A percentile compares a stretch with the other conserved stretches of the same genome.
These are phyloP conservation scores for Leucocoprinus sp. DNA, from an alignment of 768 basidiomycete species.

Conservation along the genomic window DNA sequence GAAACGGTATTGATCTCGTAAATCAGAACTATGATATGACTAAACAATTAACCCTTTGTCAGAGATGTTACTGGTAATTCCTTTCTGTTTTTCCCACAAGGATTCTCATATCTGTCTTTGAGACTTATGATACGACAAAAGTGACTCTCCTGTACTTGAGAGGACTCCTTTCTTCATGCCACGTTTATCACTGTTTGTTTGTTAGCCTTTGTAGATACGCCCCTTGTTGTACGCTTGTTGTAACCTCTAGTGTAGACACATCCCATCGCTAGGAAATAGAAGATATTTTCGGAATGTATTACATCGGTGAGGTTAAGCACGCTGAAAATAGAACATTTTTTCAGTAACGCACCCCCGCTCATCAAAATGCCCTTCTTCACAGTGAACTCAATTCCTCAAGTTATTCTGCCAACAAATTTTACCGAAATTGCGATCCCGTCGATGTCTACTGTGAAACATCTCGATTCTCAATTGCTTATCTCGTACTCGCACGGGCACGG, in stretches of 20 bases:
- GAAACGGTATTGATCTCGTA: slow-evolving; percentile 87
- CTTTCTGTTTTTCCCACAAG: slow-evolving; percentile 12
- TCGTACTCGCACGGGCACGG: background rate
- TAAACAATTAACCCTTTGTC: slow-evolving; percentile 3
- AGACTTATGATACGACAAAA: slow-evolving; percentile 92
- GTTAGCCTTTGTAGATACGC: slow-evolving; percentile 65
- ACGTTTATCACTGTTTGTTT: too few species aligned
- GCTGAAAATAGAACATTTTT: slow-evolving; percentile 68
- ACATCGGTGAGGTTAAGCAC: slow-evolving; percentile 54
- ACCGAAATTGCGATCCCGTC: too few species aligned
- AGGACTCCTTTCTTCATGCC: slow-evolving; percentile 83
- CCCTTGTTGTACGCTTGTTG: slow-evolving; percentile 87
- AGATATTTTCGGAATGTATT: slow-evolving; percentile 24
- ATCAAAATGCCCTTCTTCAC: too few species aligned
- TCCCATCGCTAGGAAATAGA: slow-evolving; percentile 52
- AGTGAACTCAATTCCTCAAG: slow-evolving; percentile 59
- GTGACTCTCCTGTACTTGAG: slow-evolving; percentile 69
- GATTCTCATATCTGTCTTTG: too few species aligned
- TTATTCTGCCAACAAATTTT: too few species aligned
- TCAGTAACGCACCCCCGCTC: slow-evolving; percentile 71
- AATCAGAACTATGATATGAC: background rate
- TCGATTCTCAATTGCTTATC: background rate
- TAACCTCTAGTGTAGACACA: slow-evolving; percentile 89
- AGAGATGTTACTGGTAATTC: slow-evolving; percentile 99
- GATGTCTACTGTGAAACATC: slow-evolving; percentile 23